Base-by-base conservation (phyloP, 257 asterid species). In the Plantago ovata region DNA sequence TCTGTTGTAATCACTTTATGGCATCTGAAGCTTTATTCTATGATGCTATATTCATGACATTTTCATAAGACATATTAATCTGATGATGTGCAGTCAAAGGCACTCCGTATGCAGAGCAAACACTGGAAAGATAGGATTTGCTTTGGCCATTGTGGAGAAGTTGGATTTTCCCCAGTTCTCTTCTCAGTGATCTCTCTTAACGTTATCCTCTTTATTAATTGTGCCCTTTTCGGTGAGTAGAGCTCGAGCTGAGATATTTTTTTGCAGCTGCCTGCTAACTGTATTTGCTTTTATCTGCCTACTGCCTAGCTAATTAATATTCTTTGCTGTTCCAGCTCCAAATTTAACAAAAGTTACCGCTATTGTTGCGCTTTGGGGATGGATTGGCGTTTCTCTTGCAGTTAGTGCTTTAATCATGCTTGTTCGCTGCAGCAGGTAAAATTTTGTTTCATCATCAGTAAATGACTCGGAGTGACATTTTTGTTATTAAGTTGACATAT, bases 351-450 rank as follows among this genome's bases (percentile, higher is more conserved):
- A 78, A 80, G 78, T 89, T 50, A 92, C 98, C 69, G 98, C 98
- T 52, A 67, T 72, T 68, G 90, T 84, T 69, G 98, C 81, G 69
- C 91, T 92, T 73, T 92, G 97, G 97, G 95, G 95, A 47, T 92
- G 97, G 98, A 71, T 80, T 18, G 89, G 65, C 15, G 88, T 85
- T 75, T 85, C 95, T 64, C 62, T 84, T 55, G 86, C 84, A 62
- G 74, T 92, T 76, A 86, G 66, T 47, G 73, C 97, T 15, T 79
- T 92, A 58, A 47, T 92, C 64, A 81, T 85, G 95, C 68, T 88
- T 20, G 75, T 64, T 49, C 95, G 81, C 33, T 85, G 95, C 78
- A 82, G 94, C 66, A 87, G 98, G 96, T 87, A 78, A 24, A 61
- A 55, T 59, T 42, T 73, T 63, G 63, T 52, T 44, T 64, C 44